Base-by-base conservation (phyloP, 179 eudicot genomes). In the Monotropa hypopitys region DNA sequence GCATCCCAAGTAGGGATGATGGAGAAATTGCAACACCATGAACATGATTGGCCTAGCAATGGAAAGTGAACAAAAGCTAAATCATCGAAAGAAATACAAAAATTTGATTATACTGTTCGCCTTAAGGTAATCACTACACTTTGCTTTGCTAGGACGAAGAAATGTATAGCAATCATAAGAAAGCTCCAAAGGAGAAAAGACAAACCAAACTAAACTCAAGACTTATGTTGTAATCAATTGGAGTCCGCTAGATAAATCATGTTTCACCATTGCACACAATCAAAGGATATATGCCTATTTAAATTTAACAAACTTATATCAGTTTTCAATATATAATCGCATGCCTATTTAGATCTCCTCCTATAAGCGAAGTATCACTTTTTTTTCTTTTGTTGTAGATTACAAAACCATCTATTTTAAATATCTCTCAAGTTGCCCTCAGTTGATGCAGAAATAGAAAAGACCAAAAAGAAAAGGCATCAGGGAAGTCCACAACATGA, bases 1-100 rank as follows among this genome's bases (percentile, higher is more conserved):
- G 85, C 87, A 94, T 84, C 74, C 95, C 98, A 81, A 92, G 83
- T 47, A 92, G 82, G 70, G 97, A 84, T n/a, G 93, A 57, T 32
- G 88, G 89, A 82, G 88, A 83, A 78, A 89, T 73, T 74, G 88
- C 87, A 82, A 85, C 84, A 76, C 87, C 87, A 76, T 88, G 88
- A 76, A 85, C 86, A 76, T 89, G 94, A 49, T 88, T 83, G 38
- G 84, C 72, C 99, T 96, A 79, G 49, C 53, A 82, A 54, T 30
- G 51, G 23, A 78, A 23, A 59, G 82, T 28, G 53, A 62, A 15
- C 18, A 30, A 62, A 62, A 13, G 21, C 11, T 5, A 11, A 69
- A 69, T 69, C 43, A 69, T 49, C 38, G 35, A 8, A 16, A 73
- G 30, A 8, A 53, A 32, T 11, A 73, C 32, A 73, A 10, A 53